Conservation (phyloP, 1,284 basidiomycete genomes). For the Schizopora paradoxa region DNA sequence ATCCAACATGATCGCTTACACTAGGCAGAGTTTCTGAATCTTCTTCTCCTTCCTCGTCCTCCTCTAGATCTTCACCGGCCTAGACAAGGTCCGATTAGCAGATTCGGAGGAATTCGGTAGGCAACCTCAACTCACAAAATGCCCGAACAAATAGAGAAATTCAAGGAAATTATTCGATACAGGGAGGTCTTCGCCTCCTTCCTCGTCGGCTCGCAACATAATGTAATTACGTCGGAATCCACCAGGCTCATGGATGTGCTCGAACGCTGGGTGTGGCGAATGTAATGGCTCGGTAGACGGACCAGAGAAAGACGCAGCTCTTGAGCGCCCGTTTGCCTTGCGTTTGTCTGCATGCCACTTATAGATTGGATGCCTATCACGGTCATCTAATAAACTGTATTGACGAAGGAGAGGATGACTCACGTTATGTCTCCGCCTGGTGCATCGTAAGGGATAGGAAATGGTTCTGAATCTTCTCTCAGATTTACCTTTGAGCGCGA, state of each 20-base stretch:
- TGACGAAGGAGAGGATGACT: conserved; percentile 32
- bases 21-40: conserved; percentile 36
- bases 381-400: conserved; percentile 10
- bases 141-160: conserved; percentile 88
- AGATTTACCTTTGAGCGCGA: background rate
- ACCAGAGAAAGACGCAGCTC: conserved; percentile 71
- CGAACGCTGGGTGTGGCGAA: conserved; percentile 57
- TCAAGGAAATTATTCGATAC: conserved; percentile 87
- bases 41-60: conserved; percentile 65
- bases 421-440: conserved; percentile 88
- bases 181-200: conserved; percentile 56
- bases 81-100: conserved; percentile 27
- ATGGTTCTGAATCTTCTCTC: conserved; percentile 56
- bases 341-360: conserved; percentile 84
- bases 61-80: conserved; percentile 94
- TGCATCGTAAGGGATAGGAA: conserved; percentile 80
- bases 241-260: conserved; percentile 90
- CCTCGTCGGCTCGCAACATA: conserved; percentile 61
- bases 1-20: conserved; percentile 23
- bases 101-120: background rate
- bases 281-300: conserved; percentile 42
- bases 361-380: conserved; percentile 92
- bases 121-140: conserved; percentile 67
- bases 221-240: conserved; percentile 90
- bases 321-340: conserved; percentile 49